phyloP scores from a whole-genome alignment of 495 filamentous ascomycete species.

The Oleoguttula mirabilis region DNA sequence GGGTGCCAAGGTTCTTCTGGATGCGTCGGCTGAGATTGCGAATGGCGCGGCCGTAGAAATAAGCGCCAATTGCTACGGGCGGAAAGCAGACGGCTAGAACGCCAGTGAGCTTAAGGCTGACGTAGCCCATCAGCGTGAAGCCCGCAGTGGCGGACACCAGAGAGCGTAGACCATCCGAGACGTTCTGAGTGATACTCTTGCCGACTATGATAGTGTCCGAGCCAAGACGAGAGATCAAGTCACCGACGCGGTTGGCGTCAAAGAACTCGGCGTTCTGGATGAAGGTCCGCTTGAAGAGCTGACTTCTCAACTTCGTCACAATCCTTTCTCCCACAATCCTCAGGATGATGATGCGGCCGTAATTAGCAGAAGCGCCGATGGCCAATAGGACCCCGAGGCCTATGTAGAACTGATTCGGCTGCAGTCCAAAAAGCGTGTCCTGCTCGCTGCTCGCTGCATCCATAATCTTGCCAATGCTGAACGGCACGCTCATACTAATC shows the following conservation, averaged over 20 bases:
- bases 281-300: slow-evolving; percentile 81
- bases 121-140: slow-evolving; percentile 80
- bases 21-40: slow-evolving; percentile 80
- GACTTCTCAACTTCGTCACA: slow-evolving; percentile 75
- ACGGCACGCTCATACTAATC: slow-evolving; percentile 89
- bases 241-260: slow-evolving; percentile 91
- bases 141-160: slow-evolving; percentile 81
- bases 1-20: slow-evolving; percentile 77
- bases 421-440: slow-evolving; percentile 58
- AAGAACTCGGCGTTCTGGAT: slow-evolving; percentile 97
- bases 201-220: slow-evolving; percentile 95
- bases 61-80: slow-evolving; percentile 79
- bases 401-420: slow-evolving; percentile 63
- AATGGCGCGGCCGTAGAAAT: slow-evolving; percentile 79
- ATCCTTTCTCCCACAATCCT: slow-evolving; percentile 93
- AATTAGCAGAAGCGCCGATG: slow-evolving; percentile 74
- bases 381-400: slow-evolving; percentile 54
- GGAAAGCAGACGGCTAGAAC: slow-evolving; percentile 79
- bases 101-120: slow-evolving; percentile 80
- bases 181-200: slow-evolving; percentile 95
- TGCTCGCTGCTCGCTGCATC: slow-evolving; percentile 63
- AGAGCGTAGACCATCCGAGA: slow-evolving; percentile 84
- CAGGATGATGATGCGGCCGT: slow-evolving; percentile 83
- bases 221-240: slow-evolving; percentile 86
- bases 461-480: slow-evolving; percentile 90